These are phyloP conservation scores for Violaceomyces palustris DNA, from an alignment of 1,284 basidiomycete species.

Conservation along the genomic window DNA sequence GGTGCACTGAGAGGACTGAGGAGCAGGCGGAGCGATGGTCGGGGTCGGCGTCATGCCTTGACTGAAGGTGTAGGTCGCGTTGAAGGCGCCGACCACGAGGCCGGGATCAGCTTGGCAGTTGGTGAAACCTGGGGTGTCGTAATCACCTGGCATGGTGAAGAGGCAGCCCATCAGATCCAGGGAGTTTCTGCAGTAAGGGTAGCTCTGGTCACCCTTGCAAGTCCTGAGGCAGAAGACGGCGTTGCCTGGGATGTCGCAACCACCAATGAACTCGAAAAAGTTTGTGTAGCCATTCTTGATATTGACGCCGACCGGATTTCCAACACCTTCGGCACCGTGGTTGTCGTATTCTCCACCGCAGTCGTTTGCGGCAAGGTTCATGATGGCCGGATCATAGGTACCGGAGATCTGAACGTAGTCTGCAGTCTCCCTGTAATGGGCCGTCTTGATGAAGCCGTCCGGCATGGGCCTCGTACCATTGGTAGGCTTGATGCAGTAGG, in stretches of 20 bases:
- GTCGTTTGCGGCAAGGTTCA: constrained; percentile 41
- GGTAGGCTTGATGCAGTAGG: constrained; percentile 41
- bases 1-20: constrained; percentile 34
- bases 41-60: constrained; percentile 39
- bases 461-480: constrained; percentile 44
- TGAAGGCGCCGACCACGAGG: constrained; percentile 38
- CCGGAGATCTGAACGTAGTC: constrained; percentile 39
- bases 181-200: constrained; percentile 37
- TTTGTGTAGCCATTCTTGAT: constrained; percentile 31
- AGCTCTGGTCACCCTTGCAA: constrained; percentile 25
- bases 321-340: constrained; percentile 30
- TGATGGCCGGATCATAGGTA: constrained; percentile 36
- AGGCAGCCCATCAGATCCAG: constrained; percentile 44
- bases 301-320: constrained; percentile 42
- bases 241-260: constrained; percentile 41
- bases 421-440: constrained; percentile 35
- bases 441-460: constrained; percentile 43
- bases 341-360: constrained; percentile 38
- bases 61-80: constrained; percentile 35
- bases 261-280: constrained; percentile 40
- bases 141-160: constrained; percentile 33
- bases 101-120: constrained; percentile 41
- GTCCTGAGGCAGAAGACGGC: constrained; percentile 38
- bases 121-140: constrained; percentile 36
- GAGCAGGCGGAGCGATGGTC: constrained; percentile 22